Percentiles rank a stretch among this genome's conserved stretches.
Evolutionary conservation across 768 basidiomycete species (phyloP).

Genomic region (Mycena crocata): DNA sequence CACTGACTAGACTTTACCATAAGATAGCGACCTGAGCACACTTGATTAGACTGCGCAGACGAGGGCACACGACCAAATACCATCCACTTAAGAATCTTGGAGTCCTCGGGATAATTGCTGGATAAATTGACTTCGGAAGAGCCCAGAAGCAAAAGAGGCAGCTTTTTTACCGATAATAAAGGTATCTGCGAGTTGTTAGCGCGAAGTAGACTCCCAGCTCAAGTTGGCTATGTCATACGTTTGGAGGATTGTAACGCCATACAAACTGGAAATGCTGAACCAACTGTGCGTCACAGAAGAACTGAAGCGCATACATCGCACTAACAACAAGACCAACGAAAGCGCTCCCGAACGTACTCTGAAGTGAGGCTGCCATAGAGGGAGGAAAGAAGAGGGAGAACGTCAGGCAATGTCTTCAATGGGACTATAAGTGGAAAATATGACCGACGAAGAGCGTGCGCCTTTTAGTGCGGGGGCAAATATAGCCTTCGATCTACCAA

Average conservation of each 20-base stretch:
- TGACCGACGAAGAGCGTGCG: constrained; percentile 11
- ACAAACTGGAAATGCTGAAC: constrained; percentile 47
- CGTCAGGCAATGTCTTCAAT: not conserved
- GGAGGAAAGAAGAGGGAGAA: constrained; percentile 9
- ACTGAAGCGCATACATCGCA: constrained; percentile 50
- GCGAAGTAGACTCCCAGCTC: constrained; percentile 7
- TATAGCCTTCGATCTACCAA: constrained; percentile 9
- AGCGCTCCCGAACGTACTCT: constrained; percentile 57
- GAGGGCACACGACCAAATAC: constrained; percentile 31
- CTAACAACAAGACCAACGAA: constrained; percentile 58
- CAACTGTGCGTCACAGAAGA: constrained; percentile 5
- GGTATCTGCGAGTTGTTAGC: constrained; percentile 43
- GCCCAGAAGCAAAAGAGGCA: not conserved
- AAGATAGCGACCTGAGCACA: constrained; percentile 48
- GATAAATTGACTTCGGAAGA: not conserved
- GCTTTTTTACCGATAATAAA: constrained; percentile 53
- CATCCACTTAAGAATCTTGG: constrained; percentile 51
- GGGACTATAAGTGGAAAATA: constrained; percentile 16
- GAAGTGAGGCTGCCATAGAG: constrained; percentile 37
- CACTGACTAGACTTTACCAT: constrained; percentile 39
- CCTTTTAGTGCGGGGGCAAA: not conserved
- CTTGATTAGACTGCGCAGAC: constrained; percentile 1
- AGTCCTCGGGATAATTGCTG: constrained; percentile 48
- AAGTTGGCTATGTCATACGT: constrained; percentile 42
- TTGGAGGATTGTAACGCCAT: constrained; percentile 60